Evolutionary conservation across 805 yeast genomes (phyloP).

Genomic region (Alloascoidea africana): DNA sequence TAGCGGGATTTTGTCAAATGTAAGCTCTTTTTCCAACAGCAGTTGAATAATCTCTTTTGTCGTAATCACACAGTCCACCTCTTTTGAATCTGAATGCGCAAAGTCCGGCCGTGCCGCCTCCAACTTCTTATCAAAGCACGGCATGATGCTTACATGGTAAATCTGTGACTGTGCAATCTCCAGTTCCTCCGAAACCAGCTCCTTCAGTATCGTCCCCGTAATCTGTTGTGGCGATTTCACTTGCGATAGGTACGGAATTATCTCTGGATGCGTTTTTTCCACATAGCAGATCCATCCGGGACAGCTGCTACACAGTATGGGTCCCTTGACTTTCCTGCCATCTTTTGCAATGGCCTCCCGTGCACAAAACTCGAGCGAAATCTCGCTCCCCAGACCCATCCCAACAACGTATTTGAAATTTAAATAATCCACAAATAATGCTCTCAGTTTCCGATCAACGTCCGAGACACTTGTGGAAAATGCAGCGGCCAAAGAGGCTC

Average conservation of each 20-base stretch:
- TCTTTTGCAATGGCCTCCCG: conserved; percentile 20
- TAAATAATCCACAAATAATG: conserved; percentile 41
- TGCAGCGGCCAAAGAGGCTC: conserved; percentile 71
- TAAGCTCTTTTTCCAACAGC: conserved; percentile 31
- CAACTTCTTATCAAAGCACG: conserved; percentile 91
- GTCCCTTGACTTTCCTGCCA: conserved; percentile 17
- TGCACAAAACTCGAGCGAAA: conserved; percentile 38
- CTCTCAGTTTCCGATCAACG: conserved; percentile 46
- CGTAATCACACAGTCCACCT: conserved; percentile 91
- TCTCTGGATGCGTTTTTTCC: conserved; percentile 86
- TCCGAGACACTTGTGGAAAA: conserved; percentile 32
- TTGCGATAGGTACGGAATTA: conserved; percentile 53
- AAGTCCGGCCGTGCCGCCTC: conserved; percentile 83
- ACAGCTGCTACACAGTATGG: conserved; percentile 60
- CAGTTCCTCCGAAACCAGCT: conserved; percentile 23
- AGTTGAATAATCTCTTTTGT: conserved; percentile 75
- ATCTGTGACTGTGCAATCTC: conserved; percentile 21
- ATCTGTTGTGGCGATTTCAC: conserved; percentile 90
- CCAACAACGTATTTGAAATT: conserved; percentile 72
- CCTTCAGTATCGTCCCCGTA: conserved; percentile 66
- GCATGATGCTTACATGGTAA: conserved; percentile 85
- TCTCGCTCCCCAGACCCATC: conserved; percentile 63
- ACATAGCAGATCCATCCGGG: conserved; percentile 97
- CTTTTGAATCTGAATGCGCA: conserved; percentile 23
- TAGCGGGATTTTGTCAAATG: neutral